A percentile compares a stretch with the other conserved stretches of the same genome.
These are phyloP conservation scores for Ceratocystis diversiconidia DNA, from an alignment of 2,329 filamentous ascomycete genomes.

Conservation along the genomic window DNA sequence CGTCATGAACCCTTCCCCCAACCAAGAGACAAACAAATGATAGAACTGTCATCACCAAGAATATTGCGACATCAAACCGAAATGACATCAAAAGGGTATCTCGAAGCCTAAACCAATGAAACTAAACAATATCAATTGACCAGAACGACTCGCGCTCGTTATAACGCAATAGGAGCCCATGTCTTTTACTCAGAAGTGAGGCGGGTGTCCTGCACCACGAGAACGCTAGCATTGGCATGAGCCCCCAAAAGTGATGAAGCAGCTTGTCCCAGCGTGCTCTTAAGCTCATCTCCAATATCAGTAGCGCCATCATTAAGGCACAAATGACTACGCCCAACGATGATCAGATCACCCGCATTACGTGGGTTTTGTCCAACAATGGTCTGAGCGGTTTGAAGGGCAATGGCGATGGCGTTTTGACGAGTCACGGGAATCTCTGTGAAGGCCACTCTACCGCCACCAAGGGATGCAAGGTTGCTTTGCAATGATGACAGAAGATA, in stretches of 20 bases:
- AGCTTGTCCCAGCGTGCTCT: slow-evolving; percentile 12
- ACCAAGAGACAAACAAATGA: background rate
- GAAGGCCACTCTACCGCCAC: slow-evolving; percentile 9
- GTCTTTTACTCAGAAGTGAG: background rate
- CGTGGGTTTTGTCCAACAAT: slow-evolving; percentile 14
- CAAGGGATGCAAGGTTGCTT: slow-evolving; percentile 8
- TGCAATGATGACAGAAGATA: slow-evolving; percentile 13
- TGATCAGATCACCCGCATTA: slow-evolving; percentile 15
- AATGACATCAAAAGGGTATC: slow-evolving; percentile 3
- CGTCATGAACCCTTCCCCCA: background rate
- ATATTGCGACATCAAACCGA: background rate
- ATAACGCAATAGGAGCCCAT: background rate
- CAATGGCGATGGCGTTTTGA: slow-evolving; percentile 1
- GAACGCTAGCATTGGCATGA: slow-evolving; percentile 11
- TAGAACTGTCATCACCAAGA: background rate
- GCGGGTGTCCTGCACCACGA: slow-evolving; percentile 13
- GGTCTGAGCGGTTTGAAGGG: background rate
- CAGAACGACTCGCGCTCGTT: background rate
- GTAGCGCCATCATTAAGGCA: slow-evolving; percentile 9
- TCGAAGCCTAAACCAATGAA: background rate
- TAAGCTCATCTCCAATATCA: slow-evolving; percentile 15
- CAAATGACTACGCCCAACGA: slow-evolving; percentile 12
- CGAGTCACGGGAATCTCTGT: slow-evolving; percentile 12
- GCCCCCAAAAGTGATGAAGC: slow-evolving; percentile 7
- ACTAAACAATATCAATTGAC: background rate